Base-by-base conservation (phyloP, 2,329 filamentous ascomycete species). In the Hypoxylon sp. region DNA sequence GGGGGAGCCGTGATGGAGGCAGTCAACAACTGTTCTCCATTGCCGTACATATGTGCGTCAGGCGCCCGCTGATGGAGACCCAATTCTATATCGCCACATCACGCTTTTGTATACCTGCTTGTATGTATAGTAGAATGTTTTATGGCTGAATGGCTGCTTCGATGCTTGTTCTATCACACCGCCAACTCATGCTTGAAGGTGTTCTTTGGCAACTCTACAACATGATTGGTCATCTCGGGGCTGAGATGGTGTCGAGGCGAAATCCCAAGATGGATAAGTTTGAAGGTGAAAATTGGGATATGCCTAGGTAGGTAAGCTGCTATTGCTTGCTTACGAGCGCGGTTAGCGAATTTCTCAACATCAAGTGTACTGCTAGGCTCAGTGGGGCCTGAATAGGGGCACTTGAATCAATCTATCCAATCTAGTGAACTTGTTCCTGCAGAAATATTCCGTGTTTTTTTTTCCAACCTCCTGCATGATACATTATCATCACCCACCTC, bases 401-500 rank as follows among this genome's bases (percentile, higher is more conserved):
- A 46, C 54, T 67, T 27, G 33, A 30, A 22, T 37, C 37, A 40
- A 49, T n/a, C 17, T 55, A 30, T 48, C 2, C 2, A 20, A 44
- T 17, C n/a, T 51, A 53, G 42, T 7, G 27, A 48, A 62, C 25
- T 50, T 56, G 68, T 68, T 72, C 68, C 70, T 70, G 68, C 68
- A 72, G 64, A 69, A 62, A 66, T 54, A 42, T 61, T 42, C 68
- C 61, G 55, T 48, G 35, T 56, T 56, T 35, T 56, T 35, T 56
- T 57, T 50, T 60, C 44, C 56, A 48, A 69, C 62, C 72, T 72
- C 72, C 72, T 73, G 72, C 72, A 72, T 73, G 51, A 71, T 71
- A 73, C 72, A 65, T 66, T 59, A 65, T 69, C 55, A 61, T 56
- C 58, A 63, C 31, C 66, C 69, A 69, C 61, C 44, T n/a, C n/a